A percentile compares a stretch with the other conserved stretches of the same genome.
These are phyloP conservation scores for Ceratocystis albifundus DNA, from an alignment of 2,329 filamentous ascomycete genomes.

Conservation along the genomic window DNA sequence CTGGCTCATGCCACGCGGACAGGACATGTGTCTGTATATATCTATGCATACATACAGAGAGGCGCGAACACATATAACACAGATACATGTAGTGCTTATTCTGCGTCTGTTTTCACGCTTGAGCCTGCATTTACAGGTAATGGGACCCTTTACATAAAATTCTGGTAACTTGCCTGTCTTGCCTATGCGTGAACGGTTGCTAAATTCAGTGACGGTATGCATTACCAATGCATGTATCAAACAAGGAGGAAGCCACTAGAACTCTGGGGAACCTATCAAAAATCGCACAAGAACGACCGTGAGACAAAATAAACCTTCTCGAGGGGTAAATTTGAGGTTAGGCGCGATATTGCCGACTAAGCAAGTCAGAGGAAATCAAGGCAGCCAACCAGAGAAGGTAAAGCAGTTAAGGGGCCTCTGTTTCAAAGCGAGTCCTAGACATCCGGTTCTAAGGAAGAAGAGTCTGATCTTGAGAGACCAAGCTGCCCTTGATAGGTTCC, in stretches of 20 bases:
- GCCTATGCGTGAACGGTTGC: background rate
- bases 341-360: background rate
- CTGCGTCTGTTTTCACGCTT: background rate
- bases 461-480: background rate
- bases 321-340: background rate
- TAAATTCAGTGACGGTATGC: background rate
- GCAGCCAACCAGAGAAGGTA: too few relatives aligned
- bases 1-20: background rate
- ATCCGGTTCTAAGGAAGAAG: background rate
- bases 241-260: slow-evolving; percentile 8
- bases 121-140: background rate
- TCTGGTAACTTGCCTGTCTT: background rate
- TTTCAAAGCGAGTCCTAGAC: slow-evolving; percentile 8
- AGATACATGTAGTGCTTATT: background rate
- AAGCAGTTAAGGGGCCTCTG: background rate
- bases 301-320: background rate
- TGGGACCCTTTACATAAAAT: background rate
- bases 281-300: background rate
- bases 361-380: background rate
- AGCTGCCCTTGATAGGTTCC: background rate
- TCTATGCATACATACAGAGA: background rate
- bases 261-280: background rate
- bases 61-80: too few relatives aligned
- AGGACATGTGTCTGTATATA: background rate
- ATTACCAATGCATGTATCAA: background rate